Conservation (phyloP, 1,284 basidiomycete genomes). For the Ceratobasidium sp. region DNA sequence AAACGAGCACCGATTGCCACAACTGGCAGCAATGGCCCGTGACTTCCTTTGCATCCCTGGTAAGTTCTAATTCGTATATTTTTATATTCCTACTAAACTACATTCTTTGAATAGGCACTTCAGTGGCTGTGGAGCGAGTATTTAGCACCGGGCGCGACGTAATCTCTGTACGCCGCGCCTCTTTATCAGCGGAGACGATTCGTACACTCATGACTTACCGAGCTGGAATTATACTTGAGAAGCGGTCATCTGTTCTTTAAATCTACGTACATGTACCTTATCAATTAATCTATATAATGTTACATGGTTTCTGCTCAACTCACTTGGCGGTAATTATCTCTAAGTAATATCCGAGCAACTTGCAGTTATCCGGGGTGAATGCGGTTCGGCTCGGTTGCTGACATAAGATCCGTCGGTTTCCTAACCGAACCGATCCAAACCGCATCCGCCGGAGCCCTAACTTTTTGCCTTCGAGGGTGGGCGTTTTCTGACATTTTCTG, state of each 20-base stretch:
- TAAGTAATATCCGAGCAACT: not conserved
- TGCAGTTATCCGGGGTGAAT: not conserved
- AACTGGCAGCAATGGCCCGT: slow-evolving; percentile 14
- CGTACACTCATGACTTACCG: slow-evolving; percentile 12
- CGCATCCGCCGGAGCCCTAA: not conserved
- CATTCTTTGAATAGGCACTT: not conserved
- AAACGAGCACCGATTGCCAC: slow-evolving; percentile 3
- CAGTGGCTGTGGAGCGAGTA: slow-evolving; percentile 5
- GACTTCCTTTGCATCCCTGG: slow-evolving; percentile 26
- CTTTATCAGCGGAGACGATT: slow-evolving; percentile 4
- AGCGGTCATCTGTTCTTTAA: not conserved
- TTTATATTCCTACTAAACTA: not conserved
- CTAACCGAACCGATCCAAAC: not conserved
- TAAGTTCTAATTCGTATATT: not conserved
- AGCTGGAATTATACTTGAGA: slow-evolving; percentile 12
- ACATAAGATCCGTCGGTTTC: slow-evolving; percentile 19
- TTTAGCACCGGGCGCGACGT: not conserved
- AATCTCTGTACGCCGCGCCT: not conserved
- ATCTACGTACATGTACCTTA: not conserved
- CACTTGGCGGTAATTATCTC: not conserved
- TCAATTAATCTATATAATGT: not conserved
- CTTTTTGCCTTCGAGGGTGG: too few species aligned
- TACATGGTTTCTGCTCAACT: not conserved
- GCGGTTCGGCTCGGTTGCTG: not conserved
- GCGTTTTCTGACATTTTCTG: too few species aligned